A percentile compares a stretch with the other conserved stretches of the same genome.
phyloP scores from a whole-genome alignment of 2,329 filamentous ascomycete genomes.

The Alternaria tenuissima region DNA sequence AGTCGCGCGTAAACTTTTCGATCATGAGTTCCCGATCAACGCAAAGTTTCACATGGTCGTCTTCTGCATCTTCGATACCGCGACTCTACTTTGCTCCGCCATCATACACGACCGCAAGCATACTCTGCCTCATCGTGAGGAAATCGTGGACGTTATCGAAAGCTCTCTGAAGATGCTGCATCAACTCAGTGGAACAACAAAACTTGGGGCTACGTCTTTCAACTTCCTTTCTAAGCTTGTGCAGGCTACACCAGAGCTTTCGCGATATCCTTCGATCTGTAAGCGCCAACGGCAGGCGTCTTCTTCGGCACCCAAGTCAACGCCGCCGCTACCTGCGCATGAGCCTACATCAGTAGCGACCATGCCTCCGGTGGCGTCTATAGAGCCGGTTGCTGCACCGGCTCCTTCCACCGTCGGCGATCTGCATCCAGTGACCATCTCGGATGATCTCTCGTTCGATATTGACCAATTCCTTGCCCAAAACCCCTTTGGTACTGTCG shows the following conservation, averaged over 20 bases:
- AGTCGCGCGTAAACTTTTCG: slow-evolving; percentile 54
- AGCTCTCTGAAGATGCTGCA: slow-evolving; percentile 40
- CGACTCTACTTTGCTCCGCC: slow-evolving; percentile 61
- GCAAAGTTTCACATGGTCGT: slow-evolving; percentile 61
- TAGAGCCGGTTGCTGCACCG: background rate
- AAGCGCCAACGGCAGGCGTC: slow-evolving; percentile 31
- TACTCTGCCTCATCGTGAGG: slow-evolving; percentile 53
- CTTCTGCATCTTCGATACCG: slow-evolving; percentile 62
- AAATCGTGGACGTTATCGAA: slow-evolving; percentile 53
- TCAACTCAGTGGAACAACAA: slow-evolving; percentile 40
- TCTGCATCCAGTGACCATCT: slow-evolving; percentile 4
- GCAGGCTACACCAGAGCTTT: slow-evolving; percentile 37
- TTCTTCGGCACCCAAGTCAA: background rate
- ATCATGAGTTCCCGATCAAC: slow-evolving; percentile 56
- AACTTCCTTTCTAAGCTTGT: slow-evolving; percentile 44
- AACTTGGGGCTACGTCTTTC: slow-evolving; percentile 42
- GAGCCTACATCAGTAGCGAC: slow-evolving; percentile 1
- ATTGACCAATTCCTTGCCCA: slow-evolving; percentile 41
- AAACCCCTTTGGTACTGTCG: slow-evolving; percentile 31
- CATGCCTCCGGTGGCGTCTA: background rate
- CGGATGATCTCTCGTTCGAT: slow-evolving; percentile 36
- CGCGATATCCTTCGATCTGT: slow-evolving; percentile 11
- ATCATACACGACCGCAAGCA: slow-evolving; percentile 60
- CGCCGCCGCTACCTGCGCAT: background rate
- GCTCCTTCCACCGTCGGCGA: background rate